Percentiles rank a stretch among this genome's conserved stretches.
These are phyloP conservation scores for Sphagnum contortum DNA, from an alignment of 225 moss, liverwort and hornwort genomes.

Conservation along the genomic window DNA sequence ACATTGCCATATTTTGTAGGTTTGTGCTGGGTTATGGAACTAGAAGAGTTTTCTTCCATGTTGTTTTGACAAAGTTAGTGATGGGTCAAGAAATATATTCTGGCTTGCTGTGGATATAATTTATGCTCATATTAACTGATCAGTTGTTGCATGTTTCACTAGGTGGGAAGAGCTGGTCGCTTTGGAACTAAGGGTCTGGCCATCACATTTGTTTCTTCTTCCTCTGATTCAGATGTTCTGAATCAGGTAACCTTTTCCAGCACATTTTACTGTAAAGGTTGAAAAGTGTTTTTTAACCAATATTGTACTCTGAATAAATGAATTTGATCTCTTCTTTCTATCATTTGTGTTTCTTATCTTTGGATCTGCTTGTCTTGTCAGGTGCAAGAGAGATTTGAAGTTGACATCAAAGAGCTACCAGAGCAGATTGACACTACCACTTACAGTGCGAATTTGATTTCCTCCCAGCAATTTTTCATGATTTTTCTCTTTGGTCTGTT, in stretches of 20 bases:
- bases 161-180: conserved; percentile 14
- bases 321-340: too few relatives aligned
- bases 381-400: conserved; percentile 20
- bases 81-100: too few relatives aligned
- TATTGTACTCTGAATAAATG: too few relatives aligned
- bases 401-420: conserved; percentile 17
- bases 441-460: conserved; percentile 2
- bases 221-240: conserved; percentile 11
- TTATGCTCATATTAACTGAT: not conserved
- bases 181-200: conserved; percentile 13
- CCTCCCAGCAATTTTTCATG: not conserved
- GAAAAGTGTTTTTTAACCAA: too few relatives aligned
- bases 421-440: conserved; percentile 17
- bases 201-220: conserved; percentile 10
- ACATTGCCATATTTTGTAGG: too few relatives aligned
- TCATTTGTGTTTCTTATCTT: too few relatives aligned
- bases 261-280: too few relatives aligned
- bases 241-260: conserved; percentile 3
- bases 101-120: not conserved
- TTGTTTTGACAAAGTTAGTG: too few relatives aligned
- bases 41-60: too few relatives aligned
- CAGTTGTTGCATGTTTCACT: not conserved
- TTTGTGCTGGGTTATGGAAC: too few relatives aligned
- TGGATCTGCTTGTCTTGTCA: not conserved
- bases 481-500: not conserved